phyloP scores from a whole-genome alignment of 352 stramenopile genomes.

The Phytophthora palmivora region DNA sequence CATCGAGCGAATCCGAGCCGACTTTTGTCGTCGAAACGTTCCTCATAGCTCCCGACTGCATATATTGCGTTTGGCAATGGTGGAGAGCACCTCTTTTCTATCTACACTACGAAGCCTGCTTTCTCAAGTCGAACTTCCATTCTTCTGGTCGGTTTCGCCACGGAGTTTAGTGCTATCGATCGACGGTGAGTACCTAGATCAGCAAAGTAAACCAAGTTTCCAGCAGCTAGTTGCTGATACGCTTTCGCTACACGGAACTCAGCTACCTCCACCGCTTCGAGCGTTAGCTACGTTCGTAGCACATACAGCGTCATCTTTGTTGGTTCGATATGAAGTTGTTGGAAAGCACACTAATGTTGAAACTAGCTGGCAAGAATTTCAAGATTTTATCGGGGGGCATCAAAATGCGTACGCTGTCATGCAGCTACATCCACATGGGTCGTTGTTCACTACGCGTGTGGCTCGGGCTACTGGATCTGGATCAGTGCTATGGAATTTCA shows the following conservation, averaged over 20 bases:
- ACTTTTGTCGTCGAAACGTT: constrained; percentile 14
- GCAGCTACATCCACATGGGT: constrained; percentile 71
- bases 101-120: constrained; percentile 54
- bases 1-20: constrained; percentile 44
- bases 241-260: constrained; percentile 30
- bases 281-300: constrained; percentile 58
- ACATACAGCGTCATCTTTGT: constrained; percentile 60
- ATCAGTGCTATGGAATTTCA: constrained; percentile 69
- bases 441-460: constrained; percentile 60
- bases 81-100: constrained; percentile 64
- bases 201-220: constrained; percentile 53
- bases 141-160: constrained; percentile 72
- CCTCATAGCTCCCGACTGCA: constrained; percentile 14
- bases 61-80: constrained; percentile 51
- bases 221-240: constrained; percentile 63
- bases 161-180: constrained; percentile 67
- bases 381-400: constrained; percentile 59
- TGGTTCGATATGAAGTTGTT: constrained; percentile 71
- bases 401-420: constrained; percentile 74
- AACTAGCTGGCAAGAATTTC: constrained; percentile 67
- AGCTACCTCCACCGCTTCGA: constrained; percentile 33
- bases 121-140: constrained; percentile 48
- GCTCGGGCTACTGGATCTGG: constrained; percentile 55
- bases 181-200: constrained; percentile 57
- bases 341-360: constrained; percentile 53